Evolutionary conservation across 176 grass and related monocot species (phyloP).

Genomic region (Saccharum officinarum): DNA sequence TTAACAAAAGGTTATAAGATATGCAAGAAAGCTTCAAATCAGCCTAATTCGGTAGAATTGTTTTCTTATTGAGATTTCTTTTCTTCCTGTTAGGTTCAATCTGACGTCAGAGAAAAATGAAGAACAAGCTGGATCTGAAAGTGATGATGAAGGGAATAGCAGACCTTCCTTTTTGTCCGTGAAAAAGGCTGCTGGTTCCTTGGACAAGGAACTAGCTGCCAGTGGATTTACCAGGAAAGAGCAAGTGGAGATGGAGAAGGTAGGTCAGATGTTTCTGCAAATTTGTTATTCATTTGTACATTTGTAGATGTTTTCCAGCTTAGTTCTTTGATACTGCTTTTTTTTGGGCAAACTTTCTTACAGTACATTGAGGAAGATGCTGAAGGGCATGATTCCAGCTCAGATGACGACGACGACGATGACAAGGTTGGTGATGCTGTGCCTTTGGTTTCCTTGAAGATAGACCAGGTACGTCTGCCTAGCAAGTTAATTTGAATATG

Average conservation of each 20-base stretch:
- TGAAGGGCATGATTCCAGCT: conserved; percentile 44
- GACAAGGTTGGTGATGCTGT: conserved; percentile 36
- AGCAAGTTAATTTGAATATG: not conserved
- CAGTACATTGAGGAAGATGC: conserved; percentile 78
- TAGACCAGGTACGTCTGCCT: conserved; percentile 60
- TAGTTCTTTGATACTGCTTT: not conserved
- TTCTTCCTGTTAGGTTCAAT: conserved; percentile 61
- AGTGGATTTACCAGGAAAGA: conserved; percentile 95
- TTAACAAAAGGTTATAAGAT: conserved; percentile 73
- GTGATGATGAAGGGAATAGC: conserved; percentile 55
- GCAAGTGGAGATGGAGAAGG: conserved; percentile 83
- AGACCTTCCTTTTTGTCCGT: conserved; percentile 72
- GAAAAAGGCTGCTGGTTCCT: conserved; percentile 56
- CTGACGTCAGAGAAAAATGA: conserved; percentile 63
- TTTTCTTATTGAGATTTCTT: conserved; percentile 30
- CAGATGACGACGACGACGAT: conserved; percentile 19
- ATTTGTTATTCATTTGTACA: not conserved
- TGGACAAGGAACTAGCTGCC: conserved; percentile 85
- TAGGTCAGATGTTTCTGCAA: conserved; percentile 27
- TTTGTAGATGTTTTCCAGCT: not conserved
- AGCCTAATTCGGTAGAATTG: not conserved
- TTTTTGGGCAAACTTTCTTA: not conserved
- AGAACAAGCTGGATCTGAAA: conserved; percentile 42
- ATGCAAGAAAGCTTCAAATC: not conserved
- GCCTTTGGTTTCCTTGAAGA: conserved; percentile 47